These are phyloP conservation scores for Clavispora phyllophila DNA, from an alignment of 805 yeast genomes.

Conservation along the genomic window DNA sequence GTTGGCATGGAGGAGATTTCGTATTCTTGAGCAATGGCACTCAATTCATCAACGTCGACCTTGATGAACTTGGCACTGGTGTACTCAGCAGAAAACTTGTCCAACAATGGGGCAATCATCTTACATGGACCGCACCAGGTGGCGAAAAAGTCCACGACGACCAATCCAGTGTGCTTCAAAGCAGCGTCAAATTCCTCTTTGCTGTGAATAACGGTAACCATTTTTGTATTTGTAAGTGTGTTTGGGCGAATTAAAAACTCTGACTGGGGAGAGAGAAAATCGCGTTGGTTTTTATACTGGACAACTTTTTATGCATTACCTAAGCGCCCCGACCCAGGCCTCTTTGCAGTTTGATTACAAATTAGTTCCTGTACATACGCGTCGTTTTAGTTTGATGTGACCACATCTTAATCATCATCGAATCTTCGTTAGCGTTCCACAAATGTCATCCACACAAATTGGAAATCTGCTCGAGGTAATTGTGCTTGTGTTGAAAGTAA, in stretches of 20 bases:
- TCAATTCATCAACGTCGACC: constrained; percentile 85
- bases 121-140: constrained; percentile 99
- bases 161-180: constrained; percentile 60
- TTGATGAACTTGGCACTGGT: constrained; percentile 71
- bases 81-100: constrained; percentile 69
- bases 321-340: constrained; percentile 1
- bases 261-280: neutral
- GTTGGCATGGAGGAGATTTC: constrained; percentile 59
- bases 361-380: neutral
- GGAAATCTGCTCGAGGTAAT: neutral
- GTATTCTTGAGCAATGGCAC: constrained; percentile 66
- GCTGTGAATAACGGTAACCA: constrained; percentile 33
- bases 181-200: constrained; percentile 61
- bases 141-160: constrained; percentile 93
- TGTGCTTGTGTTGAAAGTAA: neutral
- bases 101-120: constrained; percentile 91
- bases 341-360: neutral
- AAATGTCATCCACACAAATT: neutral
- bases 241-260: neutral
- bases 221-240: constrained; percentile 11
- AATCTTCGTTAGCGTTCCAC: neutral
- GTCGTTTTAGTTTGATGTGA: no score
- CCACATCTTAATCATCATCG: neutral
- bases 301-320: neutral
- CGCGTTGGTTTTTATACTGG: neutral